Percentiles rank a stretch among this genome's conserved stretches.
Evolutionary conservation across 768 basidiomycete genomes (phyloP).

Genomic region (Rhizopogon vulgaris): DNA sequence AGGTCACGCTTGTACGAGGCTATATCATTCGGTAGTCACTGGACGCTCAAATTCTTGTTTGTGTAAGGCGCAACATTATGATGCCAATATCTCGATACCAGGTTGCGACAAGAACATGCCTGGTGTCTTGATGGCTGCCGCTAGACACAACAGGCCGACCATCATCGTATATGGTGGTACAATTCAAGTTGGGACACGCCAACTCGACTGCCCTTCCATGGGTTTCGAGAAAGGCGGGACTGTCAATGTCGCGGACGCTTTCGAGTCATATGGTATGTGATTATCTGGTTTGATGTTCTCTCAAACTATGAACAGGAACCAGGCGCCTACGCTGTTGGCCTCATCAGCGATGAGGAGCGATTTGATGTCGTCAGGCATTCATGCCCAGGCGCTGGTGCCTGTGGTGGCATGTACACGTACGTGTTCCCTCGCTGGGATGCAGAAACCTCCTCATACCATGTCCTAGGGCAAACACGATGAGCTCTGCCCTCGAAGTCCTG

Average conservation of each 20-base stretch:
- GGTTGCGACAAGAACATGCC: constrained; percentile 96
- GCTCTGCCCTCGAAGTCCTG: constrained; percentile 74
- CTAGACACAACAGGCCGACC: constrained; percentile 81
- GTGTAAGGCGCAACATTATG: constrained; percentile 76
- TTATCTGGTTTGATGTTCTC: neutral
- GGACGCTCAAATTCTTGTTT: neutral
- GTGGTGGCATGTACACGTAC: constrained; percentile 85
- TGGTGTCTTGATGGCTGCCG: constrained; percentile 81
- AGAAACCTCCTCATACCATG: neutral
- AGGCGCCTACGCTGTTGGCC: constrained; percentile 75
- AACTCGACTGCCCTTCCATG: constrained; percentile 76
- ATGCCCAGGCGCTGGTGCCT: constrained; percentile 80
- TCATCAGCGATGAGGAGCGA: constrained; percentile 73
- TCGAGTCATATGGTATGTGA: constrained; percentile 69
- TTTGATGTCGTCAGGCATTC: constrained; percentile 83
- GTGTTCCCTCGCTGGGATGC: constrained; percentile 13
- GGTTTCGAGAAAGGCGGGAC: constrained; percentile 73
- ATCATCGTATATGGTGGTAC: constrained; percentile 86
- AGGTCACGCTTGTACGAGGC: constrained; percentile 51
- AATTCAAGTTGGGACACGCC: constrained; percentile 70
- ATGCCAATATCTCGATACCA: constrained; percentile 80
- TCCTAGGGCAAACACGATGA: constrained; percentile 79
- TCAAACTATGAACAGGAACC: neutral
- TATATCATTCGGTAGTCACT: neutral
- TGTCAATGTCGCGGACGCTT: constrained; percentile 80